Percentiles rank a stretch among this genome's conserved stretches.
phyloP scores from a whole-genome alignment of 2,329 filamentous ascomycete genomes.

The Pseudogymnoascus sp. region DNA sequence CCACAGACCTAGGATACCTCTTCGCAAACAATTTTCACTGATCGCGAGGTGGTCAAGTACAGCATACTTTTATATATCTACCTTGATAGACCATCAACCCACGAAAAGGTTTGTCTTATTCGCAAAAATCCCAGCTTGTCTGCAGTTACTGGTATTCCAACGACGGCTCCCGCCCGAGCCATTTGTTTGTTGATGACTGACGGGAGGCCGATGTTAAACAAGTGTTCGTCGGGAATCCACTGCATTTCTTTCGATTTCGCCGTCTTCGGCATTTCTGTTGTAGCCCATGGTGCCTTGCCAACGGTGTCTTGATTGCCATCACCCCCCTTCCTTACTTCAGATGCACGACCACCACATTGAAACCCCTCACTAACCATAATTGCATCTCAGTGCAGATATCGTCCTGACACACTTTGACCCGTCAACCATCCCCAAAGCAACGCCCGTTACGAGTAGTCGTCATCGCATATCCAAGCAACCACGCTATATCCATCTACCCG shows the following conservation, averaged over 20 bases:
- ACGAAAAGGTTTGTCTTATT: constrained; percentile 8
- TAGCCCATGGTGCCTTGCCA: constrained; percentile 7
- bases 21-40: not conserved
- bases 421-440: constrained; percentile 5
- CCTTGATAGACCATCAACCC: not conserved
- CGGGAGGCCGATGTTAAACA: constrained; percentile 3
- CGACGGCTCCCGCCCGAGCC: not conserved
- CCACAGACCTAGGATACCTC: not conserved
- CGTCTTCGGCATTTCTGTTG: not conserved
- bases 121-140: not conserved
- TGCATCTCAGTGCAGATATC: constrained; percentile 2
- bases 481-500: constrained; percentile 4
- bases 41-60: constrained; percentile 6
- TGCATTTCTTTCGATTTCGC: constrained; percentile 2
- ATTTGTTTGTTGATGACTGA: constrained; percentile 5
- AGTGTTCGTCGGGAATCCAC: constrained; percentile 6
- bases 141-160: not conserved
- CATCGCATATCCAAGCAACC: not conserved
- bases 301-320: constrained; percentile 1
- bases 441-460: not conserved
- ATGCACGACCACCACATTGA: constrained; percentile 3
- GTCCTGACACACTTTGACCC: not conserved
- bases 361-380: constrained; percentile 9
- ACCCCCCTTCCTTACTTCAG: not conserved
- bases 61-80: constrained; percentile 1